phyloP scores from a whole-genome alignment of 352 stramenopile species.

The Phytopythium kandeliae region DNA sequence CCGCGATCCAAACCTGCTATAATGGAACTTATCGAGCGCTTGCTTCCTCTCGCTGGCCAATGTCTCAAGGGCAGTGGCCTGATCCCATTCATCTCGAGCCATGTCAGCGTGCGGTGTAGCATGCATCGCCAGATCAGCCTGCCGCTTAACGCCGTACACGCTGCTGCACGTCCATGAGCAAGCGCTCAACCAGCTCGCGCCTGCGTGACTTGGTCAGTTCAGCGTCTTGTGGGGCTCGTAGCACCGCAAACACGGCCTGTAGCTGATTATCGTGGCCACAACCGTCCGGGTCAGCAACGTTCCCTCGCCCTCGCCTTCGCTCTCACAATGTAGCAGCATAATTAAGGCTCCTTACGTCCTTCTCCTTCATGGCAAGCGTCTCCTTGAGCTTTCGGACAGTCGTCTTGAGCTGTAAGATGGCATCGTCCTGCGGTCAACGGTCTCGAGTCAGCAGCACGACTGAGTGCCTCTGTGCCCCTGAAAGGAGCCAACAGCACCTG shows the following conservation, averaged over 20 bases:
- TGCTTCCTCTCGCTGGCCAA: constrained; percentile 50
- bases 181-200: constrained; percentile 48
- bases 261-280: constrained; percentile 15
- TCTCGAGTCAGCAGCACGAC: no score
- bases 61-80: constrained; percentile 45
- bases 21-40: constrained; percentile 46
- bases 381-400: constrained; percentile 47
- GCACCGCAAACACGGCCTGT: constrained; percentile 47
- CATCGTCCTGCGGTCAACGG: constrained; percentile 27
- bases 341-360: constrained; percentile 19
- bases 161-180: constrained; percentile 54
- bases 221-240: constrained; percentile 50
- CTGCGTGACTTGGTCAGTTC: constrained; percentile 60
- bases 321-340: no score
- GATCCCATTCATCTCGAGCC: background rate
- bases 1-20: constrained; percentile 56
- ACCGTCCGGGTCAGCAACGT: background rate
- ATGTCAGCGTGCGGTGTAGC: background rate
- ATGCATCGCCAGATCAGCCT: no score
- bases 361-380: constrained; percentile 56
- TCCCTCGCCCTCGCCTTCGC: background rate
- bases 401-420: constrained; percentile 58
- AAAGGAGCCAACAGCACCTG: no score
- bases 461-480: no score
- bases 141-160: constrained; percentile 27